These are phyloP conservation scores for Blastobotrys serpentis DNA, from an alignment of 1,139 yeast genomes.

Conservation along the genomic window DNA sequence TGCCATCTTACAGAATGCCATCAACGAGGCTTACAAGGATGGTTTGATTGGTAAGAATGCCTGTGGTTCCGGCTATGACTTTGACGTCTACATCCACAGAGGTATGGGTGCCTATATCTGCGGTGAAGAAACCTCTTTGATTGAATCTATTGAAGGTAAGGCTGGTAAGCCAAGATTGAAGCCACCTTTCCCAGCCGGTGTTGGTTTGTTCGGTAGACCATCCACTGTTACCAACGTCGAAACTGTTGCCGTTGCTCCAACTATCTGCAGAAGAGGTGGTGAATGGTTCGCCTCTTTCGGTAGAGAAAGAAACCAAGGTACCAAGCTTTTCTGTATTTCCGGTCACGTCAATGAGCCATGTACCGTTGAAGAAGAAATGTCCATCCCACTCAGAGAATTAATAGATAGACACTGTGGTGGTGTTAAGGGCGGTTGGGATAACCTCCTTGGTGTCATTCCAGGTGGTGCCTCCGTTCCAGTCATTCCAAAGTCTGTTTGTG, in stretches of 20 bases:
- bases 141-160: conserved; percentile 85
- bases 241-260: conserved; percentile 85
- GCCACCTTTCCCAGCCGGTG: conserved; percentile 95
- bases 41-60: conserved; percentile 81
- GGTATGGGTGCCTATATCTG: conserved; percentile 92
- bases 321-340: conserved; percentile 79
- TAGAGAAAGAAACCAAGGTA: conserved; percentile 78
- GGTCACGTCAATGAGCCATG: conserved; percentile 91
- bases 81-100: conserved; percentile 78
- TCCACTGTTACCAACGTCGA: conserved; percentile 87
- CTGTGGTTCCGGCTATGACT: conserved; percentile 81
- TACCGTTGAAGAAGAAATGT: conserved; percentile 92
- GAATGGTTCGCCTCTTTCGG: conserved; percentile 83
- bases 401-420: conserved; percentile 90
- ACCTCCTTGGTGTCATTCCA: conserved; percentile 78
- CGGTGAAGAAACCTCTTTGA: conserved; percentile 88
- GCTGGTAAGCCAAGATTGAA: conserved; percentile 90
- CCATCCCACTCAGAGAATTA: conserved; percentile 76
- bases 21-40: conserved; percentile 79
- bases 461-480: conserved; percentile 89
- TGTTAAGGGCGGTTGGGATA: conserved; percentile 88
- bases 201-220: conserved; percentile 87
- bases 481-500: conserved; percentile 65
- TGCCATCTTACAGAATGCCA: conserved; percentile 66
- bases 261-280: conserved; percentile 84